A percentile compares a stretch with the other conserved stretches of the same genome.
Conservation (phyloP, 2,329 filamentous ascomycete genomes). For the Setomelanomma holmii region DNA sequence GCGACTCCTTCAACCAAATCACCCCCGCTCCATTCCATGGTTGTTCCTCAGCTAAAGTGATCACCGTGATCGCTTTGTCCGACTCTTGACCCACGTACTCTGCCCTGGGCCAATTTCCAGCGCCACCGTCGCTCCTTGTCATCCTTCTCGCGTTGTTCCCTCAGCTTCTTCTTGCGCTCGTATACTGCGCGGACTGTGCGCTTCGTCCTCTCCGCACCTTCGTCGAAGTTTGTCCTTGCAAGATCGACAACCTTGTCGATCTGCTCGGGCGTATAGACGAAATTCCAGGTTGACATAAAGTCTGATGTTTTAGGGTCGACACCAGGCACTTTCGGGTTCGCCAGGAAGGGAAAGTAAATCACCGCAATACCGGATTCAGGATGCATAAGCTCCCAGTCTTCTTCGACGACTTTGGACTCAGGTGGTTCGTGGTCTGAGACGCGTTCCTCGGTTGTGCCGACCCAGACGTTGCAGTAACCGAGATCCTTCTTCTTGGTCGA, state of each 20-base stretch:
- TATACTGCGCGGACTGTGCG: constrained; percentile 87
- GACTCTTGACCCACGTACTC: constrained; percentile 61
- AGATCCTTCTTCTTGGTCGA: constrained; percentile 60
- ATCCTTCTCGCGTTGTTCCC: constrained; percentile 61
- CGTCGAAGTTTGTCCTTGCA: constrained; percentile 84
- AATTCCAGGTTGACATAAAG: constrained; percentile 97
- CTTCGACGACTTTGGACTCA: constrained; percentile 63
- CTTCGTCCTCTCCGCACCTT: constrained; percentile 79
- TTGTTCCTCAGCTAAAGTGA: constrained; percentile 65
- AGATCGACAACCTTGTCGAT: constrained; percentile 84
- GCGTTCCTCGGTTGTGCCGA: constrained; percentile 81
- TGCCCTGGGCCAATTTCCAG: constrained; percentile 54
- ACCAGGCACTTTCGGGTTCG: constrained; percentile 78
- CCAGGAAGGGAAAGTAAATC: constrained; percentile 87
- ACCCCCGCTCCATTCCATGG: not conserved
- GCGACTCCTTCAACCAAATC: not conserved
- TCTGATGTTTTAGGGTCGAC: constrained; percentile 85
- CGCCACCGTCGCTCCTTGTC: constrained; percentile 47
- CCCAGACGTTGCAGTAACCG: constrained; percentile 94
- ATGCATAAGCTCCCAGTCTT: constrained; percentile 71
- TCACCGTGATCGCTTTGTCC: constrained; percentile 65
- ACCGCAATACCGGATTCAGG: constrained; percentile 86
- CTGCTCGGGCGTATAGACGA: constrained; percentile 90
- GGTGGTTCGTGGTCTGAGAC: constrained; percentile 62
- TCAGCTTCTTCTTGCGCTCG: constrained; percentile 80